phyloP scores from a whole-genome alignment of 441 rosid species.

The Jatropha podagrica region DNA sequence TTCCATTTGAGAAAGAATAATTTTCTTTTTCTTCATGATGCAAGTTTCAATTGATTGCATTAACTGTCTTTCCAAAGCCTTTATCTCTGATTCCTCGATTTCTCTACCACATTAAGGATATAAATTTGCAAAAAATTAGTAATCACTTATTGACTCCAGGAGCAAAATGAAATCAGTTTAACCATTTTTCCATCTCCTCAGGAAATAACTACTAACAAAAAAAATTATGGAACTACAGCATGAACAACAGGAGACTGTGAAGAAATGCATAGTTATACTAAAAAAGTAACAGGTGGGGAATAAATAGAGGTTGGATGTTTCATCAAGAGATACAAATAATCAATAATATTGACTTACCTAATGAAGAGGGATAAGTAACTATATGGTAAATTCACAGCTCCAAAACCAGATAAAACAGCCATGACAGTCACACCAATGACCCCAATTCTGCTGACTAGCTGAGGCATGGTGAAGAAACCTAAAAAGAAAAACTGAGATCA shows the following conservation, averaged over 20 bases:
- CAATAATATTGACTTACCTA: conserved; percentile 41
- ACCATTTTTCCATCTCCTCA: neutral
- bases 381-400: conserved; percentile 97
- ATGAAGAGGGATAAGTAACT: conserved; percentile 98
- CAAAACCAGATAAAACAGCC: conserved; percentile 99
- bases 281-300: neutral
- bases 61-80: conserved; percentile 90
- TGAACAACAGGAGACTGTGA: neutral
- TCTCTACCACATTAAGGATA: conserved; percentile 53
- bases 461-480: conserved; percentile 98
- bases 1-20: conserved; percentile 82
- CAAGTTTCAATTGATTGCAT: conserved; percentile 98
- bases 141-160: conserved; percentile 11
- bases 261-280: neutral
- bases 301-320: neutral
- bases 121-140: conserved; percentile 24
- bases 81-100: conserved; percentile 93
- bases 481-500: conserved; percentile 28
- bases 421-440: conserved; percentile 97
- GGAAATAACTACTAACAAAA: neutral
- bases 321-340: neutral
- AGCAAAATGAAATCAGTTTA: neutral
- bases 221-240: neutral
- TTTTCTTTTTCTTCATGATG: conserved; percentile 88
- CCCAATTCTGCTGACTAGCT: conserved; percentile 96